Evolutionary conservation across 2,329 filamentous ascomycete species (phyloP), one percentile per base, ranked within the genome.

Genomic region (Fonsecaea pedrosoi): DNA sequence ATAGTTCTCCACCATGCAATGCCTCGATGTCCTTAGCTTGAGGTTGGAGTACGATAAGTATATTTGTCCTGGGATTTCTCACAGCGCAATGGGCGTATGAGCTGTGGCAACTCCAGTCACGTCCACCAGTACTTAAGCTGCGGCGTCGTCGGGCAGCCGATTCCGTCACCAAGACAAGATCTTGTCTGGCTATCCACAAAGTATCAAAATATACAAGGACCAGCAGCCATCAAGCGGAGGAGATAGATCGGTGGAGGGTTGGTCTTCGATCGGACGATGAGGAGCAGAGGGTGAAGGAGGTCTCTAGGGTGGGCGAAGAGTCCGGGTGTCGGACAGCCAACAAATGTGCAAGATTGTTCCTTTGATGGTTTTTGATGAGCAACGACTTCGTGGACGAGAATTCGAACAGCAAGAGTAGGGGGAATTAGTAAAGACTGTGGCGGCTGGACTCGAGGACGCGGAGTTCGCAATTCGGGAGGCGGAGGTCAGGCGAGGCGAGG

Each of bases 351-450:
- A 15, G 13, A 8, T 56, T 15, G 42, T 18, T 35, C 7, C 15
- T n/a, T n/a, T 25, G 18, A 30, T 35, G 25, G 13, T 38, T 12
- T 35, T 53, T 25, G 48, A 54, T 18, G 34, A 38, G 40, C 32
- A 13, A 54, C 30, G 32, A 10, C 34, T 40, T 13, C 13, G 42
- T 53, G n/a, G 42, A 37, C 54, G 12, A 35, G 21, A 34, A 35
- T 42, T 25, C 25, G 58, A 57, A 58, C 2, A 62, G 35, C 18
- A 21, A 38, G 55, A 35, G 45, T 30, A 40, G 60, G 35, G 40
- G 45, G 10, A 56, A 57, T 63, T 65, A 25, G 64, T 63, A 67
- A 65, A 54, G 65, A 69, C 60, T 57, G 68, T 69, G 61, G 67
- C 54, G 61, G 65, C 62, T 60, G 38, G 64, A 69, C 35, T 67